Base-by-base conservation (phyloP, 202 grass and related monocot genomes). In the Setaria italica region DNA sequence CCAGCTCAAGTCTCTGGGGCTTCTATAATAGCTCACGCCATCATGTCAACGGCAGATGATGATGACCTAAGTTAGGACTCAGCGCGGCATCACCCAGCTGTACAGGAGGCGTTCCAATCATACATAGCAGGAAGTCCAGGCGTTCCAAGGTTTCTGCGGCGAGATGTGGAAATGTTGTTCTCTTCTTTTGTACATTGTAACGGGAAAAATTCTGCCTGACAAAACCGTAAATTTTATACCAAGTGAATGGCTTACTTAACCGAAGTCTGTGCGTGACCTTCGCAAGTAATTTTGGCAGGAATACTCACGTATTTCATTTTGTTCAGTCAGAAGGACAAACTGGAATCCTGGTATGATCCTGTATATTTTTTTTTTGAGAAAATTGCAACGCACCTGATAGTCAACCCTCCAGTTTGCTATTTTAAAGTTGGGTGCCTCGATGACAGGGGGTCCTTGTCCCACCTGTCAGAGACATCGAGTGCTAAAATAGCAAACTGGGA, bases 1-100 rank as follows among this genome's bases (percentile, higher is more conserved):
- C 72, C 95, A 95, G 88, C 89, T 95, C 7, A 95, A 88, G 49
- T 80, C 93, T 67, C 91, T 95, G 49, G 93, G 90, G 76, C 95
- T 95, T 78, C 74, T 98, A 72, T 98, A 92, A 72, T 98, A 92
- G 84, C 74, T 8, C 47, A 73, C 56, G 71, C 29, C 54, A 79
- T 80, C 67, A 56, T 2, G n/a, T 7, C 7, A n/a, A 81, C 74
- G 62, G 77, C 54, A 65, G 46, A 64, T 17, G 37, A 55, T 49
- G 76, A 53, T 16, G 62, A 80, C 70, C 21, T 77, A 85, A n/a
- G 43, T 74, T 57, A 90, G 68, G 79, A 90, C 50, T 51, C n/a
- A 20, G 62, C 43, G 4, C 6, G 16, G 77, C 79, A 54, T 70
- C 80, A 43, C 63, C 80, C 85, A 85, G 76, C 81, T 90, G 89